These are phyloP conservation scores for Neurospora sp. DNA, from an alignment of 495 filamentous ascomycete genomes.

Conservation along the genomic window DNA sequence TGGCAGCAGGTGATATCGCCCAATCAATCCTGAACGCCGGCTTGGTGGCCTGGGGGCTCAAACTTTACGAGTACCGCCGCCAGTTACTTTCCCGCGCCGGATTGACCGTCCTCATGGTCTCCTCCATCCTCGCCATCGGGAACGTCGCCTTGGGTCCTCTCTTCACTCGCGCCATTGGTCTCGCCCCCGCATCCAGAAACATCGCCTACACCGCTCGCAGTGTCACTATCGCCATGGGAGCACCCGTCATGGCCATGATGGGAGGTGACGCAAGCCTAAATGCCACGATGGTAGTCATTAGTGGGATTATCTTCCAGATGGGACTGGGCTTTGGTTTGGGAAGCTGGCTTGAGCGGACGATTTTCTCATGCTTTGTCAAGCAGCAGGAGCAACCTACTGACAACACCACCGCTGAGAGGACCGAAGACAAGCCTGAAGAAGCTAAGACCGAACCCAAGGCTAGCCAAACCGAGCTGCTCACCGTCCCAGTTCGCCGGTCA, in stretches of 20 bases:
- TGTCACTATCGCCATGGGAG: constrained; percentile 32
- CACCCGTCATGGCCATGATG: constrained; percentile 27
- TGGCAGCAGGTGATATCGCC: constrained; percentile 36
- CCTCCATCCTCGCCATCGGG: constrained; percentile 18
- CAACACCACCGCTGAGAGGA: neutral
- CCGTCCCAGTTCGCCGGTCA: neutral
- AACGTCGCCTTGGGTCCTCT: constrained; percentile 31
- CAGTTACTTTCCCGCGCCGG: constrained; percentile 31
- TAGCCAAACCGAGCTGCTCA: neutral
- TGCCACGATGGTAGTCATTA: constrained; percentile 35
- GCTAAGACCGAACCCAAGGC: neutral
- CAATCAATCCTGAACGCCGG: constrained; percentile 34
- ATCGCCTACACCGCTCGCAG: constrained; percentile 37
- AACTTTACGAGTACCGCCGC: constrained; percentile 36
- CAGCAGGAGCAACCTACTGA: neutral
- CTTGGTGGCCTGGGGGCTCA: constrained; percentile 36
- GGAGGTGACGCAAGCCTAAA: constrained; percentile 32
- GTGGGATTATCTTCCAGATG: constrained; percentile 38
- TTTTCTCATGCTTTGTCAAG: neutral
- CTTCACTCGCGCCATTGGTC: constrained; percentile 22
- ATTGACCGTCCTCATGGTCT: constrained; percentile 24
- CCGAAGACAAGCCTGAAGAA: neutral
- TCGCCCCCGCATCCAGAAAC: constrained; percentile 18
- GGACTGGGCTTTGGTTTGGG: constrained; percentile 23
- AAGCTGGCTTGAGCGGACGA: constrained; percentile 24